Base-by-base conservation (phyloP, 306 rosid genomes). In the Hippophae gyantsensis region DNA sequence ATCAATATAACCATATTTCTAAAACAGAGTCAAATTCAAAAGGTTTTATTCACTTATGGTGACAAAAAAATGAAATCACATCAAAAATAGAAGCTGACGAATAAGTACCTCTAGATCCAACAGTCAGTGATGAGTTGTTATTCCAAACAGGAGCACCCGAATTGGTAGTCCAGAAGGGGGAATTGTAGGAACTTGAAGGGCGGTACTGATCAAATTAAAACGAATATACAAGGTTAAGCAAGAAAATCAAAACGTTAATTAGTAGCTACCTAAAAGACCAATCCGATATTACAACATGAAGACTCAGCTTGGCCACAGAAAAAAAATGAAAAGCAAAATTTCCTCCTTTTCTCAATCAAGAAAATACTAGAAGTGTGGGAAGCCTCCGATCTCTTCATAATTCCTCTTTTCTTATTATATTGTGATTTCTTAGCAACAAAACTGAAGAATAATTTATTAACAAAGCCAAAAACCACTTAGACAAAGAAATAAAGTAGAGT, bases 101-200 rank as follows among this genome's bases (percentile, higher is more conserved):
- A 23, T 9, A 40, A 50, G 43, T 58, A 86, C 97, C 98, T 76
- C 98, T 79, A 32, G 72, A 14, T 64, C 95, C 96, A 47, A 85
- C 75, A 7, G 98, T 83, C 54, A 87, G 48, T 10, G 86, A 77
- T 8, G 82, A 69, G 64, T 88, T 81, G 61, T 90, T 85, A 84
- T 90, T 90, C 82, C 81, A 90, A 43, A 87, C 72, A 0, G 98
- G 98, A 60, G 92, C 96, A 68, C 96, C 98, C 1, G 92, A 60
- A 63, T 90, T 87, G 0, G 98, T 90, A 10, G 98, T 87, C 88
- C 87, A 87, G 77, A 75, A 87, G 0, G 86, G 93, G 3, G 96
- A 73, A 55, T 92, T 69, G 84, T 44, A 78, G 32, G 87, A 86
- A 63, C 96, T 92, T 11, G 98, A 85, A 10, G 98, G 95, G 9